Conservation (phyloP, 331 rosid species). For the Arachis monticola region DNA sequence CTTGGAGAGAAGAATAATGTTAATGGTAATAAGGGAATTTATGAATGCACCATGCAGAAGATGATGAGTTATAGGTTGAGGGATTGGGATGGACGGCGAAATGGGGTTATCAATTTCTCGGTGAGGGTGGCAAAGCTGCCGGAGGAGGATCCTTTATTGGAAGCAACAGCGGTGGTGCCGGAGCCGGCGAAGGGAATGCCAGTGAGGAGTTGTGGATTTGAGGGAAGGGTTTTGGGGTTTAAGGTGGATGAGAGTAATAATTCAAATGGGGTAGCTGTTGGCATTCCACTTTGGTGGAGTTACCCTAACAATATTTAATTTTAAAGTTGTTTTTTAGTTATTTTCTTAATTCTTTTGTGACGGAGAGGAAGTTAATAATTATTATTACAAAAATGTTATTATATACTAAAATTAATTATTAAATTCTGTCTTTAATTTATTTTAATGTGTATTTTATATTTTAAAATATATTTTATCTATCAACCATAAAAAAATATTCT, state of each 20-base stretch:
- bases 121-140: constrained; percentile 37
- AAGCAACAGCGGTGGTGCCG: neutral
- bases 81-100: constrained; percentile 51
- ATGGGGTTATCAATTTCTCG: constrained; percentile 61
- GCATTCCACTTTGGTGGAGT: constrained; percentile 54
- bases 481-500: no score
- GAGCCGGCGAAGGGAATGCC: neutral
- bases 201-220: neutral
- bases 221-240: neutral
- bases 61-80: constrained; percentile 65
- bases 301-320: neutral
- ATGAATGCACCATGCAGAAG: constrained; percentile 47
- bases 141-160: neutral
- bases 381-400: neutral
- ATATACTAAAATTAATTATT: no score
- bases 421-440: no score
- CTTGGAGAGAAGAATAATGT: constrained; percentile 22
- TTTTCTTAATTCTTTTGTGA: neutral
- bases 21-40: neutral
- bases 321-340: neutral
- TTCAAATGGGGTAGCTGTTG: constrained; percentile 42
- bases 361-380: neutral
- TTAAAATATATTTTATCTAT: no score
- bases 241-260: neutral
- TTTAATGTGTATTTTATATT: no score